Percentiles rank a stretch among this genome's conserved stretches.
Conservation (phyloP, 805 yeast genomes). For the Teunomyces stri region DNA sequence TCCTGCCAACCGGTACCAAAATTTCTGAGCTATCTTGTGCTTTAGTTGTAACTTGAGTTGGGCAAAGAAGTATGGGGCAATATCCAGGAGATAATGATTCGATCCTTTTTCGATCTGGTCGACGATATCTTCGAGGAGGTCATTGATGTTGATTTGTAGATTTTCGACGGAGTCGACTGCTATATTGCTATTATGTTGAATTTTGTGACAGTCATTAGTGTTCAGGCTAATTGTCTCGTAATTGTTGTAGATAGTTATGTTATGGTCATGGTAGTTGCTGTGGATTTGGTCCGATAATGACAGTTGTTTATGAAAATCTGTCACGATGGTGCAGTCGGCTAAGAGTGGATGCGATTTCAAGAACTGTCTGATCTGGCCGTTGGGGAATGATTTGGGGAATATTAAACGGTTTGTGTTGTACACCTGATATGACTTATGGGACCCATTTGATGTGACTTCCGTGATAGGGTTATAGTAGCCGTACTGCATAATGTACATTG, state of each 20-base stretch:
- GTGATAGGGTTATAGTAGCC: background rate
- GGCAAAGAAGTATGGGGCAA: conserved; percentile 24
- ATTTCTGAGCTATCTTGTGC: conserved; percentile 13
- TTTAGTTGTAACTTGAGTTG: conserved; percentile 14
- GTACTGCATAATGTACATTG: background rate
- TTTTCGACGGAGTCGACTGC: background rate
- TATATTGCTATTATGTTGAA: background rate
- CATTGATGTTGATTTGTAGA: conserved; percentile 1
- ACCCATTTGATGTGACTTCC: background rate
- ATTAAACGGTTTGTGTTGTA: conserved; percentile 2
- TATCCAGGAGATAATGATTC: conserved; percentile 19
- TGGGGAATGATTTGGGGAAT: background rate
- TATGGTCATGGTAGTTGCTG: background rate
- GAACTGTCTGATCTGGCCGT: background rate
- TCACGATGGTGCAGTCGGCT: background rate
- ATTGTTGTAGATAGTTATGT: background rate
- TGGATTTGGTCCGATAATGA: background rate
- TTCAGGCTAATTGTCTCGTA: background rate
- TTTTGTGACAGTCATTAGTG: background rate
- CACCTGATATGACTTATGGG: background rate
- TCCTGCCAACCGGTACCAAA: conserved; percentile 50
- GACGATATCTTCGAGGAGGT: background rate
- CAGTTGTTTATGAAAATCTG: background rate
- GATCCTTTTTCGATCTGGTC: conserved; percentile 12
- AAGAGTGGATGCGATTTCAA: background rate